Evolutionary conservation across 1,284 basidiomycete species (phyloP), one percentile per base, ranked within the genome.

Genomic region (Schizopora paradoxa): DNA sequence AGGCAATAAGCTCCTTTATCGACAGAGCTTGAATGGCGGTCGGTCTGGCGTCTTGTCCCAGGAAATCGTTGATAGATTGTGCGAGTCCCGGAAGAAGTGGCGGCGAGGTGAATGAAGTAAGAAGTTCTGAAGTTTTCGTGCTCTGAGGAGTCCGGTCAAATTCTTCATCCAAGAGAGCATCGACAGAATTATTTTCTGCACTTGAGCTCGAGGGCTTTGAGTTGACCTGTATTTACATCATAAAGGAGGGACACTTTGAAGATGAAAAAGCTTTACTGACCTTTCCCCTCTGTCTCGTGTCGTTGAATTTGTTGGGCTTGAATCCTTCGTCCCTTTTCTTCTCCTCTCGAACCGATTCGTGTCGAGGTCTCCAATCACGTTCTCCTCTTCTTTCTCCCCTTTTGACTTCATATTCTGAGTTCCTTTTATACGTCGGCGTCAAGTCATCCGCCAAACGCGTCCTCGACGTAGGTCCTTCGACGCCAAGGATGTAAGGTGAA

Each of bases 11-110:
- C 49, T 77, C 68, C 51, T 79, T 75, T 14, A 90, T 62, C 16
- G 83, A 74, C 19, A 91, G 69, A 0, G 77, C 71, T 60, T 92
- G 89, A 25, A 92, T 88, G 0, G 82, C 75, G 0, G 86, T 88
- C 1, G 89, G 84, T 2, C 48, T 60, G 0, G 77, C 72, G 33
- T 68, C 55, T 1, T 64, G 64, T 3, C 82, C 83, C 10, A 87
- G 66, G 1, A 77, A 60, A 25, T 77, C 74, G 4, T 66, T 59
- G 4, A 91, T 57, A 25, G 76, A 77, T 6, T 68, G 59, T 4
- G 79, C 56, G 11, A 91, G 65, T 2, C 79, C 80, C 0, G 76
- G 72, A 51, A 84, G 66, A 14, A 91, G 67, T 0, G 84, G 83
- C 1, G 86, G 82, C 0, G 82, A 81, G 0, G 71, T 59, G 60